phyloP scores from a whole-genome alignment of 2,329 filamentous ascomycete species.

The Purpureocillium takamizusanense region DNA sequence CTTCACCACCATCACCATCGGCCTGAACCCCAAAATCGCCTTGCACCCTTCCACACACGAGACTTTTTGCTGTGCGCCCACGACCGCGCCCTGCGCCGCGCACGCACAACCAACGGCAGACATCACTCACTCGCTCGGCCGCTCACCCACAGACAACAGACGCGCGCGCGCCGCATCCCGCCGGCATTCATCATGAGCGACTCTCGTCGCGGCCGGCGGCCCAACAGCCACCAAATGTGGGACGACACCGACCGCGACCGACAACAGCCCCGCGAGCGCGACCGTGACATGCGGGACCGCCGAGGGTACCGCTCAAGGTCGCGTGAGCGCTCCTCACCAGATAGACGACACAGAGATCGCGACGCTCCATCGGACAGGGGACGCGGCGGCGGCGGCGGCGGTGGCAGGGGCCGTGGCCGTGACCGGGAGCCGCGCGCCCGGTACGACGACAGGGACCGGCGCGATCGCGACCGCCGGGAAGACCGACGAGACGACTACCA shows the following conservation, averaged over 20 bases:
- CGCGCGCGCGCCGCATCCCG: neutral
- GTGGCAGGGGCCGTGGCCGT: slow-evolving; percentile 13
- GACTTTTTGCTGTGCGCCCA: too few species aligned
- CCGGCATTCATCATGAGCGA: slow-evolving; percentile 19
- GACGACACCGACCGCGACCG: slow-evolving; percentile 37
- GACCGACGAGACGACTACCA: slow-evolving; percentile 14
- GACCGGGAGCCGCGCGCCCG: slow-evolving; percentile 2
- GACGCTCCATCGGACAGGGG: slow-evolving; percentile 13
- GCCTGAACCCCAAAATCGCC: too few species aligned
- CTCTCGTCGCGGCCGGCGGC: slow-evolving; percentile 21
- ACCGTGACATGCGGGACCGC: slow-evolving; percentile 20
- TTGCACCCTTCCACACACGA: too few species aligned
- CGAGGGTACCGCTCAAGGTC: slow-evolving; percentile 18
- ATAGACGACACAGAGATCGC: slow-evolving; percentile 21
- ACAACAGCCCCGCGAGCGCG: slow-evolving; percentile 9
- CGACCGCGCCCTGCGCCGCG: too few species aligned
- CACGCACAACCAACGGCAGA: too few species aligned
- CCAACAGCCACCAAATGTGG: slow-evolving; percentile 53
- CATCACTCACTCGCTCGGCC: neutral
- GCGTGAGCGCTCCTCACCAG: slow-evolving; percentile 24
- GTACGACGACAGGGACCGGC: slow-evolving; percentile 1
- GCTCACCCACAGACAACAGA: neutral
- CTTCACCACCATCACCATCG: too few species aligned
- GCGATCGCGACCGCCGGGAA: slow-evolving; percentile 13
- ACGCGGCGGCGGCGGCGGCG: slow-evolving; percentile 8